These are phyloP conservation scores for Pontederia paniculata DNA, from an alignment of 176 grass and related monocot species.

Conservation along the genomic window DNA sequence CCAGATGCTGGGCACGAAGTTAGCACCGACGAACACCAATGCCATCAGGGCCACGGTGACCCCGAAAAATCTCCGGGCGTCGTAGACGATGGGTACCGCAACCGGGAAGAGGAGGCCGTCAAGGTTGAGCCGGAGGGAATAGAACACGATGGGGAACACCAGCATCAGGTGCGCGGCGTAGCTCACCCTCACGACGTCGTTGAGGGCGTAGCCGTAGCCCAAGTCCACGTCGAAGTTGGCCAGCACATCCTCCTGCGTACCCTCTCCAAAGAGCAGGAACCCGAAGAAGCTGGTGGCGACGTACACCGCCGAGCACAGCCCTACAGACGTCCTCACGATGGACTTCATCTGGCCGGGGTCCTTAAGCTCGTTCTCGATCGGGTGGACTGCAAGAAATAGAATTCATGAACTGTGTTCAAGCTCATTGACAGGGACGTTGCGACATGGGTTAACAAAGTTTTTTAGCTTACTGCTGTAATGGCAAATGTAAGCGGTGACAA, in stretches of 20 bases:
- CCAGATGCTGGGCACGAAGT: constrained; percentile 1
- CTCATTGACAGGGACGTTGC: not conserved
- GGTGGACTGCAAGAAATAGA: constrained; percentile 39
- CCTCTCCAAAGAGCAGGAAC: constrained; percentile 70
- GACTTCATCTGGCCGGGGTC: constrained; percentile 66
- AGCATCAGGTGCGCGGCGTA: constrained; percentile 73
- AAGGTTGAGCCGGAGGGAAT: constrained; percentile 57
- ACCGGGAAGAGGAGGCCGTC: constrained; percentile 66
- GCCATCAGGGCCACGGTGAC: constrained; percentile 4
- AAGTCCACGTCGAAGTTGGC: constrained; percentile 90
- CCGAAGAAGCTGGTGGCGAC: constrained; percentile 56
- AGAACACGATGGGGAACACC: constrained; percentile 69
- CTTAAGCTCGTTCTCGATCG: constrained; percentile 85
- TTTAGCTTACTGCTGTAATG: constrained; percentile 57
- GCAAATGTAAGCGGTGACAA: constrained; percentile 72
- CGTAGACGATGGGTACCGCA: too few relatives aligned
- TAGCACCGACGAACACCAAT: too few relatives aligned
- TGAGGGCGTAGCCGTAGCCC: constrained; percentile 57
- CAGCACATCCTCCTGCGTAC: constrained; percentile 69
- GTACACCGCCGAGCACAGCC: constrained; percentile 56
- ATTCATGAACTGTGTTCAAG: too few relatives aligned
- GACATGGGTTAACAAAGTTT: not conserved
- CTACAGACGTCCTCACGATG: constrained; percentile 43
- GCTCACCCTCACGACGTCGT: constrained; percentile 74
- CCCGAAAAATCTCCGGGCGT: constrained; percentile 1